Base-by-base conservation (phyloP, 164 flowering plant species). In the Vitis amurensis region DNA sequence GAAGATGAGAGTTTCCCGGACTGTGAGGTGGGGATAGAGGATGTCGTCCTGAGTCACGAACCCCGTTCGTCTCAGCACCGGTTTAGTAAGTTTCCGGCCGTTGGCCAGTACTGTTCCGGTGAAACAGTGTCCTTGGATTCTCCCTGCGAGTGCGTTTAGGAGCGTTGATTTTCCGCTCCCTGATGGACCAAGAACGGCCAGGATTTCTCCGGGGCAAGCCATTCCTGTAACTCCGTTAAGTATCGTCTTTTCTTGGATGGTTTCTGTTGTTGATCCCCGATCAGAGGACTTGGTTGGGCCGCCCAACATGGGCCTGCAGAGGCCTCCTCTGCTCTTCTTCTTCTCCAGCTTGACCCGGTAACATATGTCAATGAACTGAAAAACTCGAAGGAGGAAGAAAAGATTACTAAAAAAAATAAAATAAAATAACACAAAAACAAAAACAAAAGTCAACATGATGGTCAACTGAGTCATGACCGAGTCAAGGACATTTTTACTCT, bases 141-240 rank as follows among this genome's bases (percentile, higher is more conserved):
- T 73, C 0, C 98, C 97, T 0, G 93, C 92, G 0, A 93, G 81
- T 0, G 89, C 89, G 69, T 82, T 88, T 2, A 93, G 84, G 8
- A 93, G 88, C 37, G 98, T 93, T 3, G 98, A 90, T 79, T 93
- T 93, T 0, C 98, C 98, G 62, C 98, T 89, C 8, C 98, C 98
- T 0, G 98, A 93, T 0, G 98, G 98, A 5, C 98, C 98, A 0
- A 93, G 91, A 11, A 93, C 68, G 68, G 97, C 97, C 16, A 93
- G 78, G 78, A 93, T 78, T 65, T 89, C 93, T 11, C 98, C 10
- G 98, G 98, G 0, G 77, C 44, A 74, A 0, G 81, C 98, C 83
- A 78, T 74, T 11, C 98, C 98, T 3, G 98, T 85, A 31, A 91
- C 74, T 15, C 88, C 88, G 55, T 77, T 73, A 48, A 91, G 67